Conservation (phyloP, 192 early-diverging fungal species). For the Geosiphon pyriformis region DNA sequence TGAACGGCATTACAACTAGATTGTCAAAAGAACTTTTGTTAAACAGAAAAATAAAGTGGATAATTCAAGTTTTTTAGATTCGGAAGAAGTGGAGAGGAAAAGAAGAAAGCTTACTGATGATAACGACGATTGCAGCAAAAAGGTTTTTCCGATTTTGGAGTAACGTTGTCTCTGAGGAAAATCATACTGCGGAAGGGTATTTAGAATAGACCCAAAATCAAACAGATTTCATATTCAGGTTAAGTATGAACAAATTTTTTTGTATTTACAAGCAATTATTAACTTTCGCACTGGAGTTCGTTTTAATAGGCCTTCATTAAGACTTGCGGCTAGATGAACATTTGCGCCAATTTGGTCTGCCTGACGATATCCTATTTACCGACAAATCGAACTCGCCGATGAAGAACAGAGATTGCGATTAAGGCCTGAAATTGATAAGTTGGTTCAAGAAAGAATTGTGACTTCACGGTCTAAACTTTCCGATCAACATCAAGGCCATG, state of each 20-base stretch:
- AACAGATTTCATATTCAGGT: constrained; percentile 4
- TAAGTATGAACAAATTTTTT: constrained; percentile 21
- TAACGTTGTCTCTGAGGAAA: constrained; percentile 7
- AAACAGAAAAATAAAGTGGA: neutral
- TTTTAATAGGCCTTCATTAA: constrained; percentile 13
- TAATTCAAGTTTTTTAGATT: constrained; percentile 12
- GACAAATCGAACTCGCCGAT: neutral
- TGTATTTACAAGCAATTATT: constrained; percentile 14
- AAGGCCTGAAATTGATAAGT: neutral
- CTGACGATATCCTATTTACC: neutral
- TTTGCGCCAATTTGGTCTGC: constrained; percentile 18
- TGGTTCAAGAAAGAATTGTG: constrained; percentile 7
- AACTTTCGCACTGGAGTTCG: constrained; percentile 18
- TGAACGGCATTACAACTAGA: constrained; percentile 11
- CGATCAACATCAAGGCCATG: constrained; percentile 15
- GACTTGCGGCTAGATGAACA: constrained; percentile 2
- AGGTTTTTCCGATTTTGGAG: constrained; percentile 8
- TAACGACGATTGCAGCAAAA: neutral
- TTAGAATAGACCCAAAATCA: constrained; percentile 14
- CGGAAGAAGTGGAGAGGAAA: neutral
- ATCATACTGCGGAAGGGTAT: constrained; percentile 11
- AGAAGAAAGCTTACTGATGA: constrained; percentile 8
- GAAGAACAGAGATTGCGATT: constrained; percentile 5
- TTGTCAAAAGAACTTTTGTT: constrained; percentile 1
- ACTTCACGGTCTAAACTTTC: constrained; percentile 8